Evolutionary conservation across 2,329 filamentous ascomycete species (phyloP), one percentile per base, ranked within the genome.

Genomic region (Ophiocordyceps camponoti-leonardi): DNA sequence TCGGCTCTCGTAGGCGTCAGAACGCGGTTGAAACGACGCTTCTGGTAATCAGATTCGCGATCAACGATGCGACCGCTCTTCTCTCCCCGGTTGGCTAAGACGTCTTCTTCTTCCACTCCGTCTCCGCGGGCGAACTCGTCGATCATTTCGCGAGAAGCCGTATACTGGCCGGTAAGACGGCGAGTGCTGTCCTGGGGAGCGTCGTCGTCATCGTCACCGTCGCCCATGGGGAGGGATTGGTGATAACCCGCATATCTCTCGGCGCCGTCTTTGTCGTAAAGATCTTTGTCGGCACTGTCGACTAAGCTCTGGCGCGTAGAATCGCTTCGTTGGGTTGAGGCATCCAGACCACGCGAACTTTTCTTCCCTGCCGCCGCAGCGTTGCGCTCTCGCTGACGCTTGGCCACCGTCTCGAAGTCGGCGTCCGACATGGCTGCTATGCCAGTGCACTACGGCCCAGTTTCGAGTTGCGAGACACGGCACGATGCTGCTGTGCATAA

Each of bases 31-130:
- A 94, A 93, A 48, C 88, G 80, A 52, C 88, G 85, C 67, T 94
- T 94, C 66, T 98, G 93, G 61, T 98, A 98, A 59, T 96, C 90
- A 51, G 87, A 93, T 69, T 96, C 90, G 56, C 92, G 83, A 59
- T 93, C 90, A 49, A 81, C 73, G 58, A 98, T 96, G 55, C 90
- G 81, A 47, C 83, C 87, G 61, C 86, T 85, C 66, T 90, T 85
- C 69, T 96, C 92, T 53, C 77, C 75, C 53, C 81, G 78, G 41
- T 83, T 84, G 44, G 87, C 73, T 50, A 98, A 71, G 7, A 90
- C 81, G 57, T 98, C 93, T 48, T 90, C 86, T 65, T 95, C 90
- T 60, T 94, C 90, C 23, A 90, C 86, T 41, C 85, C 88, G 50
- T 74, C 72, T 46, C 88, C 88, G 45, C 77, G 79, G 22, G 90